Percentiles rank a stretch among this genome's conserved stretches.
Evolutionary conservation across 345 rosid genomes (phyloP).

Genomic region (Gossypium turneri): DNA sequence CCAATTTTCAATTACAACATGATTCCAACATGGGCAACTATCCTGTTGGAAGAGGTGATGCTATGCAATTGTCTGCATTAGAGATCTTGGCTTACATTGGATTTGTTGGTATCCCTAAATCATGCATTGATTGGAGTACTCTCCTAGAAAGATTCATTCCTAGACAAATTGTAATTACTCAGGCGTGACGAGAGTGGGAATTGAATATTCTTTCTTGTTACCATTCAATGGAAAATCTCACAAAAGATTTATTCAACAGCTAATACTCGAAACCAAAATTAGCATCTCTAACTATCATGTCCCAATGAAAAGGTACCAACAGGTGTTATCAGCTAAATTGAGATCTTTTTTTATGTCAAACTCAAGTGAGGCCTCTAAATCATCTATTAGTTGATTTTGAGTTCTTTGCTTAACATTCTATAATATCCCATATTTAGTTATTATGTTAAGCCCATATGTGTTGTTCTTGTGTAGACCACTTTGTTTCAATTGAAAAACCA

Average conservation of each 20-base stretch:
- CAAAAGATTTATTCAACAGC: background rate
- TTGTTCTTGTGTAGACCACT: background rate
- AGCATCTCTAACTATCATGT: background rate
- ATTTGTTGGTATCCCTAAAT: slow-evolving; percentile 73
- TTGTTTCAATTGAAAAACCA: background rate
- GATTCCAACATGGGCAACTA: slow-evolving; percentile 90
- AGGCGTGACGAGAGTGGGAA: slow-evolving; percentile 96
- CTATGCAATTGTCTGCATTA: slow-evolving; percentile 88
- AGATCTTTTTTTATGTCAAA: background rate
- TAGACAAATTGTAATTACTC: slow-evolving; percentile 87
- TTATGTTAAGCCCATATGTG: background rate
- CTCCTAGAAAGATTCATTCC: slow-evolving; percentile 90
- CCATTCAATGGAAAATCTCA: slow-evolving; percentile 45
- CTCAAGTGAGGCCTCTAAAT: background rate
- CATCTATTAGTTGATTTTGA: background rate
- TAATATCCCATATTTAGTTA: background rate
- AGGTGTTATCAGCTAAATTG: background rate
- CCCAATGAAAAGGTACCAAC: background rate
- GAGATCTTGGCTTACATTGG: slow-evolving; percentile 94
- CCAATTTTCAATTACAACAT: slow-evolving; percentile 96
- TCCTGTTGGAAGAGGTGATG: slow-evolving; percentile 99
- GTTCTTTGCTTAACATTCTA: background rate
- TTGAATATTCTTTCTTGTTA: slow-evolving; percentile 86
- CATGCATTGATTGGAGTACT: slow-evolving; percentile 86
- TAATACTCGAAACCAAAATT: background rate